phyloP scores from a whole-genome alignment of 345 rosid species.

The Dipteronia dyeriana region DNA sequence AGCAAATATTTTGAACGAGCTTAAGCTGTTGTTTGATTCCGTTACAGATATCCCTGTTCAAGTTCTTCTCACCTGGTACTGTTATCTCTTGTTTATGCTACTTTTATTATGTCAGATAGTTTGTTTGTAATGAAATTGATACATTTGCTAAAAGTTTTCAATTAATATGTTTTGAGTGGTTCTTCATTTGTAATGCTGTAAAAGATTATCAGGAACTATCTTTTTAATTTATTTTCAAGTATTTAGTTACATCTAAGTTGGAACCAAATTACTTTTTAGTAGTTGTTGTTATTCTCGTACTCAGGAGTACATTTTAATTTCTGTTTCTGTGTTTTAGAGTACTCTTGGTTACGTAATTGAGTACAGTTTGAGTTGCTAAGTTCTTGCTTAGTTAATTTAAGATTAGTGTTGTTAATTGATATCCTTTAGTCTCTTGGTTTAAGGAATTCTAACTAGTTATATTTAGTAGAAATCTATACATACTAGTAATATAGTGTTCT shows the following conservation, averaged over 20 bases:
- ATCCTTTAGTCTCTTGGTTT: not conserved
- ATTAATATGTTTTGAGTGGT: not conserved
- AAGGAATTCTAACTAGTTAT: not conserved
- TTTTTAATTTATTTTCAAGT: too few relatives aligned
- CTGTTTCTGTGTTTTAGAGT: not conserved
- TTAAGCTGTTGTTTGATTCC: conserved; percentile 47
- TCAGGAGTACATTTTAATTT: not conserved
- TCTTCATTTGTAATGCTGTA: too few relatives aligned
- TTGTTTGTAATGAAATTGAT: not conserved
- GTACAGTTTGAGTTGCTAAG: not conserved
- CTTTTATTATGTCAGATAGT: not conserved
- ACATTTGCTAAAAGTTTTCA: not conserved
- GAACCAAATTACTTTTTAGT: too few relatives aligned
- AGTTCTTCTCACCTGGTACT: conserved; percentile 74
- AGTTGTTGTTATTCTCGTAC: not conserved
- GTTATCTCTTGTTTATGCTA: not conserved
- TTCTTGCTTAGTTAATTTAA: not conserved
- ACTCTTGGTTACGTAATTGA: not conserved
- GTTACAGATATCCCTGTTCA: conserved; percentile 65
- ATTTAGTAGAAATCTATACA: too few relatives aligned
- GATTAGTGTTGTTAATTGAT: not conserved
- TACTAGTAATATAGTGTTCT: not conserved
- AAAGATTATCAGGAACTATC: too few relatives aligned
- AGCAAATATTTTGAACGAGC: conserved; percentile 56
- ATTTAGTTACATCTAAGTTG: too few relatives aligned